Percentiles rank a stretch among this genome's conserved stretches.
Evolutionary conservation across 441 rosid genomes (phyloP).

Genomic region (Omphalea diandra): DNA sequence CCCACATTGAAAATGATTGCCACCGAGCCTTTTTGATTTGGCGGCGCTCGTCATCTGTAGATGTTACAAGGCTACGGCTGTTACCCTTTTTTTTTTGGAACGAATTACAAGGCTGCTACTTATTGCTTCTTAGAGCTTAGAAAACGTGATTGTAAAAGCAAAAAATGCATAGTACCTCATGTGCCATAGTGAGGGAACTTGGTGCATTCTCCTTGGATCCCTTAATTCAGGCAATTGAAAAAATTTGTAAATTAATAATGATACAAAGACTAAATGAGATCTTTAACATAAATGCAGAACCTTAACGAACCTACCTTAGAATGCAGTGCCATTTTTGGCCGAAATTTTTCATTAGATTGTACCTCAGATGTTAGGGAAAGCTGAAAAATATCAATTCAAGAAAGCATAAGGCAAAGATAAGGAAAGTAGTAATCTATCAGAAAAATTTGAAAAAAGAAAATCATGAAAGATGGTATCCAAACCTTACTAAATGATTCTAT

Average conservation of each 20-base stretch:
- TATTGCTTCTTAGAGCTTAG: not conserved
- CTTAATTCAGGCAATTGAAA: conserved; percentile 29
- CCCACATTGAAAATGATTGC: conserved; percentile 30
- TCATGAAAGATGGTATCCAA: not conserved
- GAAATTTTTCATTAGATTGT: conserved; percentile 23
- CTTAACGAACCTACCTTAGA: conserved; percentile 26
- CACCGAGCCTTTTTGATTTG: conserved; percentile 21
- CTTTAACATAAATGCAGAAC: not conserved
- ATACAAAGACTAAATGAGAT: not conserved
- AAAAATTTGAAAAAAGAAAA: not conserved
- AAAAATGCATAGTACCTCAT: conserved; percentile 29
- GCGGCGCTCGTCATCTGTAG: conserved; percentile 6
- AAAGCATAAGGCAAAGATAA: not conserved
- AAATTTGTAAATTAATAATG: conserved; percentile 3
- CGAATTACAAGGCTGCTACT: not conserved
- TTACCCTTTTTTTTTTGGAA: too few species aligned
- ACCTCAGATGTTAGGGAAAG: conserved; percentile 42
- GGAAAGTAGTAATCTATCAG: conserved; percentile 3
- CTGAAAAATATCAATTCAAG: conserved; percentile 31
- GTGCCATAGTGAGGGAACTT: conserved; percentile 13
- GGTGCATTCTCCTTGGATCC: conserved; percentile 42
- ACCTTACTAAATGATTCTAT: conserved; percentile 58
- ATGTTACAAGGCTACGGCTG: too few species aligned
- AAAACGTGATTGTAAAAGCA: not conserved
- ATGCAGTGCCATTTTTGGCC: conserved; percentile 23